Base-by-base conservation (phyloP, 2,329 filamentous ascomycete species). In the Fusarium citri region DNA sequence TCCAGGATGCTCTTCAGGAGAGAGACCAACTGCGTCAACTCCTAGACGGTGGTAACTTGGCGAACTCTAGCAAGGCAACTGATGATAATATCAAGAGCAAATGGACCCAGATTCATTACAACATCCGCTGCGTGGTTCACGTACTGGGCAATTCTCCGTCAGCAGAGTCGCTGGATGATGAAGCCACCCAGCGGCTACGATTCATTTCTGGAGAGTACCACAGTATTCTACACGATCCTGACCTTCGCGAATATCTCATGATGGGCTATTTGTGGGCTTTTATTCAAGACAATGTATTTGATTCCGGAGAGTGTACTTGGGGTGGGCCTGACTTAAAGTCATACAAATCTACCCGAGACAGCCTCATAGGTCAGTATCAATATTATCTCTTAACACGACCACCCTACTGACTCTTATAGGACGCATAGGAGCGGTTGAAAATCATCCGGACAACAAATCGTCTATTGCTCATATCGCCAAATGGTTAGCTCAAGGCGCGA, bases 71-170 rank as follows among this genome's bases (percentile, higher is more conserved):
- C 1, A 76, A 76, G 34, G 3, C 26, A 16, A 60, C 63, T 0
- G 75, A 76, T 5, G 53, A 65, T 16, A 20, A 16, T 0, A 51
- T 77, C 3, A 4, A 8, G 2, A 37, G 28, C 10, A 53, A 66
- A 6, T 77, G 72, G 75, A 64, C 34, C 5, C 37, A 49, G 7
- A 49, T 77, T 8, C 1, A 11, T 5, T 76, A 71, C 28, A 72
- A 64, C 16, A 69, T 76, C 1, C 53, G 51, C 5, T 45, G 16
- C 1, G 11, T 77, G 2, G 68, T 64, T 5, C 20, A 12, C 2
- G 5, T 7, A 2, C 11, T 76, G 3, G 9, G 28, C 6, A 25
- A 30, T 2, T 0, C 16, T 12, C 15, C 31, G 1, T 15, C 23
- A 9, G 25, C 1, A 0, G 9, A 25, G 6, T 7, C 11, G 0